phyloP scores from a whole-genome alignment of 169 alveolate species.

The Babesia bovis region DNA sequence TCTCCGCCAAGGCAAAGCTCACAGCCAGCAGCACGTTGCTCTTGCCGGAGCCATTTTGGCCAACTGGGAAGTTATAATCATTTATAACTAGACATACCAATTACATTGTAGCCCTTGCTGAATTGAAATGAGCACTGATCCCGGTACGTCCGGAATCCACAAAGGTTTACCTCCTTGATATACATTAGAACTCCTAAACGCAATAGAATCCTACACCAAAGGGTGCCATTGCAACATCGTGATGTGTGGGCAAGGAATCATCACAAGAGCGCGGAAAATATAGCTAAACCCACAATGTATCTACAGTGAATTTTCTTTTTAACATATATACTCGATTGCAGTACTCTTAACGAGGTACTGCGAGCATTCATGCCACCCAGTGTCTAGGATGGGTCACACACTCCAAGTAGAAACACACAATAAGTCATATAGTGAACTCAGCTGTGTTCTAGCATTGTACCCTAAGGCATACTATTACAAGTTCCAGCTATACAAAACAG shows the following conservation, averaged over 20 bases:
- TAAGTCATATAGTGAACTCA: too few relatives aligned
- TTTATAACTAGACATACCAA: slow-evolving; percentile 30
- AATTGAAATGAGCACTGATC: slow-evolving; percentile 65
- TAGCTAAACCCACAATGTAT: neutral
- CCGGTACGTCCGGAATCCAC: slow-evolving; percentile 84
- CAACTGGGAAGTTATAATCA: slow-evolving; percentile 30
- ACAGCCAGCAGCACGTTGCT: slow-evolving; percentile 59
- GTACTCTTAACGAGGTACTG: too few relatives aligned
- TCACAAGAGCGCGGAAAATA: neutral
- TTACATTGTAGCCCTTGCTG: slow-evolving; percentile 59
- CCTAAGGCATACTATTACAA: too few relatives aligned
- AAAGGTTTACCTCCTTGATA: slow-evolving; percentile 80
- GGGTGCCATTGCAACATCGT: neutral
- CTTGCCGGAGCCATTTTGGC: slow-evolving; percentile 67
- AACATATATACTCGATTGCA: too few relatives aligned
- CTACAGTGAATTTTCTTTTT: too few relatives aligned
- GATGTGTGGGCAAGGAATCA: slow-evolving; percentile 44
- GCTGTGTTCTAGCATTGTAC: too few relatives aligned
- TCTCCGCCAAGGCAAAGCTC: slow-evolving; percentile 49
- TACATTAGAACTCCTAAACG: slow-evolving; percentile 57
- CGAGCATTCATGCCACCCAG: too few relatives aligned
- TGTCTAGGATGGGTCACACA: too few relatives aligned
- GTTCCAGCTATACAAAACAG: too few relatives aligned
- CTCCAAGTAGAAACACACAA: too few relatives aligned
- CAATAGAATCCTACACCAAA: neutral